These are phyloP conservation scores for Mortierella sp. DNA, from an alignment of 371 early-diverging fungal species.

Conservation along the genomic window DNA sequence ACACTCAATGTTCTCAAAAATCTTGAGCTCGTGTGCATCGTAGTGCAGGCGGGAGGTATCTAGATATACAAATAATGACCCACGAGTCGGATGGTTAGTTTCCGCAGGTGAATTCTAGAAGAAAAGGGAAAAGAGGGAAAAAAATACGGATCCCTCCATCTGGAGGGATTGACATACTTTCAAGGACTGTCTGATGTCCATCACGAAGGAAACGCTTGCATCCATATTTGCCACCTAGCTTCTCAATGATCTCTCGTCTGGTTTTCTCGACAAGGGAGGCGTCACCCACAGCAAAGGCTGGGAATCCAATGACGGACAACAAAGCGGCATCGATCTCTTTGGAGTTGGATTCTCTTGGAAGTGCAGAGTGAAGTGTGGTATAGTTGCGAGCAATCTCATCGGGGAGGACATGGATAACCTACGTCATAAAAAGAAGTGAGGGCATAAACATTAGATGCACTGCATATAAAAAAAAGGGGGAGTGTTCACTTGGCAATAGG, in stretches of 20 bases:
- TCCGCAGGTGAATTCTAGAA: too few relatives aligned
- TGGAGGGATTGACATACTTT: slow-evolving; percentile 50
- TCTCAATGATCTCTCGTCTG: slow-evolving; percentile 79
- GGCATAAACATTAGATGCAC: too few relatives aligned
- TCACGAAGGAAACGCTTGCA: slow-evolving; percentile 91
- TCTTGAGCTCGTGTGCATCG: slow-evolving; percentile 83
- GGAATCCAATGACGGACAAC: slow-evolving; percentile 88
- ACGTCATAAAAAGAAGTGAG: background rate
- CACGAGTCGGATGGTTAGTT: too few relatives aligned
- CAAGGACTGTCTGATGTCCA: slow-evolving; percentile 88
- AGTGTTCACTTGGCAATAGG: background rate
- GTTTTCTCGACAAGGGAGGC: slow-evolving; percentile 72
- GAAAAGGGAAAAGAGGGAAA: too few relatives aligned
- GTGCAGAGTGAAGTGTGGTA: slow-evolving; percentile 81
- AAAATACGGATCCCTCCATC: too few relatives aligned
- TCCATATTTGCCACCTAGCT: slow-evolving; percentile 87
- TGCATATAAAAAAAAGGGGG: background rate
- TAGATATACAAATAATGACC: too few relatives aligned
- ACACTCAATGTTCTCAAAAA: slow-evolving; percentile 90
- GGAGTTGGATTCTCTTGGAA: slow-evolving; percentile 91
- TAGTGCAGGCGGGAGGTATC: slow-evolving; percentile 85
- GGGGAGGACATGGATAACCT: slow-evolving; percentile 86
- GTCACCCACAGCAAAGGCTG: slow-evolving; percentile 89
- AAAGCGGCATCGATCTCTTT: slow-evolving; percentile 93
- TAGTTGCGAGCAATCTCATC: slow-evolving; percentile 90